Evolutionary conservation across 345 rosid species (phyloP), one percentile per base, ranked within the genome.

Genomic region (Balakata baccata): DNA sequence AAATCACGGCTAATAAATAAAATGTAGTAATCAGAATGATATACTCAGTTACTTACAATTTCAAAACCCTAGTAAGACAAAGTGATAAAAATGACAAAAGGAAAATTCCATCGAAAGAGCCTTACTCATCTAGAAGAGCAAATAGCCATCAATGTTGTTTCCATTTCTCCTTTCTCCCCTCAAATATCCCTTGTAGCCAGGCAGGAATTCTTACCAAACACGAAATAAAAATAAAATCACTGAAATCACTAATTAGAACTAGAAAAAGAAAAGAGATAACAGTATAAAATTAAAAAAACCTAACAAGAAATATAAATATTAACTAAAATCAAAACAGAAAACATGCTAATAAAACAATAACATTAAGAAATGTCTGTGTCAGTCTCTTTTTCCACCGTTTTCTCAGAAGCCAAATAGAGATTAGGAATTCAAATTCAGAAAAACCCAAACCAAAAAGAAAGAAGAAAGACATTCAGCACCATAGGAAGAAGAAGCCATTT

Each of bases 351-450:
- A 65, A 29, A 37, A 23, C 38, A 3, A 47, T 5, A 16, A 17
- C 46, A 39, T 39, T 9, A 7, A 3, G 1, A 14, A 38, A 5
- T 49, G 25, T 20, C 6, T 6, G 11, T 3, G 53, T 52, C 17
- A 39, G 16, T 59, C 47, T n/a, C 18, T 3, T 13, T 11, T 22
- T 22, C 49, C 54, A 22, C 58, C 0, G 20, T 17, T 45, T 54
- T 71, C 70, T 59, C 37, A 45, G 73, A 64, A 72, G 17, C 62
- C 50, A 72, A 71, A 56, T 70, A 50, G 18, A 38, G 22, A 0
- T 7, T 66, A 25, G 47, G 56, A 5, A 47, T 65, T 22, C 17
- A 22, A 0, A 69, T 52, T 64, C 29, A 50, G 34, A 29, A 43
- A 58, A 41, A 54, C 66, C n/a, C n/a, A n/a, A n/a, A n/a, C n/a